Base-by-base conservation (phyloP, 805 yeast species). In the Tetrapisispora namnaoensis region DNA sequence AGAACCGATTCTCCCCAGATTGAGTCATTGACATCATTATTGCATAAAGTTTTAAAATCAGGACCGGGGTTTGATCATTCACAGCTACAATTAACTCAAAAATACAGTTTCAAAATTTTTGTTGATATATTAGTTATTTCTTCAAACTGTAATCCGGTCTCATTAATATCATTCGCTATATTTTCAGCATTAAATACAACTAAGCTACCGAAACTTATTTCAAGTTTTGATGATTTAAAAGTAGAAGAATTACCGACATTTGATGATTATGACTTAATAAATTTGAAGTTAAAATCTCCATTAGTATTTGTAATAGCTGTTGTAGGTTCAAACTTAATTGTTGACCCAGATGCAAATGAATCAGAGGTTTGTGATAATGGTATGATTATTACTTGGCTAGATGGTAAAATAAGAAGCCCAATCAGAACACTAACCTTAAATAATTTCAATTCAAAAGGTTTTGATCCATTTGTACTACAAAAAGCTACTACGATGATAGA, bases 261-360 rank as follows among this genome's bases (percentile, higher is more conserved):
- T 58, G 81, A 90, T 38, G 97, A 90, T 59, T 95, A 88, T 55
- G 75, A 71, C 53, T 55, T 91, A 85, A 90, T 83, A 72, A 58
- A 71, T 69, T 51, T 78, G 82, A 27, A 72, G 55, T 48, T 73
- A 60, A 37, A 78, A 66, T 73, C 76, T 42, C 95, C 97, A 0
- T 65, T 91, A 17, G 69, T 86, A 37, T 79, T 93, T 55, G 78
- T 91, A 0, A 67, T 84, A 27, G 95, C 95, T 0, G 70, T 85
- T 6, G 78, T 87, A 0, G 95, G 91, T 1, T 60, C 70, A 14
- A 79, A 80, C 49, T 70, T 75, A 46, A 75, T 82, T 10, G 71
- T 90, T 24, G 99, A 91, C 61, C 98, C 99, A 0, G 82, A 95
- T 1, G 70, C 78, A n/a, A 86, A 83, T 51, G 99, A 91, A 65